Evolutionary conservation across 495 filamentous ascomycete species (phyloP), one percentile per base, ranked within the genome.

Genomic region (Parachaetomium inaequale): DNA sequence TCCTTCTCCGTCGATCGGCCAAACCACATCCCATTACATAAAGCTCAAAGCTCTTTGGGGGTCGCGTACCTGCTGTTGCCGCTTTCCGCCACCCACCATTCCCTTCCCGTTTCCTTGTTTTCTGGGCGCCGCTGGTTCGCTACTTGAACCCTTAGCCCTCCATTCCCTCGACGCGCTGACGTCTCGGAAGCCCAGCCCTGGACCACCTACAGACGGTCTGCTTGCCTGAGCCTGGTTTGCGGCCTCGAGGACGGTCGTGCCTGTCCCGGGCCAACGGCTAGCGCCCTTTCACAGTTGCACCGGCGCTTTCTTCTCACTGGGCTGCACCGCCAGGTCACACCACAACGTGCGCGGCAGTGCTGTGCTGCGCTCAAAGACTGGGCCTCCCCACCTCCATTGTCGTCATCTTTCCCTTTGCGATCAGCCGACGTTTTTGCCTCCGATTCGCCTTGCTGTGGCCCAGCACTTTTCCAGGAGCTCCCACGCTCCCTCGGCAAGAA

Each of bases 351-450:
- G 25, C 14, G 49, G 43, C n/a, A 23, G 34, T 42, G 34, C 45
- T 50, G 43, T 31, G 28, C 31, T 40, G 45, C 55, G 21, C 50
- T 59, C 26, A n/a, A 50, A 57, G 28, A 55, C 63, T 21, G 36
- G 28, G 28, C 26, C 59, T 42, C 59, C 58, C 64, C 64, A 59
- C 59, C 59, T 59, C 55, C 50, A 42, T 50, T 59, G 46, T 42
- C 64, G 59, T 59, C 64, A 62, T 62, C 55, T 26, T 62, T 26
- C 15, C 59, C 38, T 23, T 55, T 51, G 55, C 64, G 38, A 66
- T 66, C 64, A 66, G 64, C 59, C 52, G 64, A 59, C 54, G 59
- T 23, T 15, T 50, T 66, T 62, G 42, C 42, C 60, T 55, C 34
- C 50, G 46, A 11, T 14, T 54, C 36, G 49, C 55, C 56, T 56